Percentiles rank a stretch among this genome's conserved stretches.
Conservation (phyloP, 2,329 filamentous ascomycete genomes). For the Emericellopsis atlantica region DNA sequence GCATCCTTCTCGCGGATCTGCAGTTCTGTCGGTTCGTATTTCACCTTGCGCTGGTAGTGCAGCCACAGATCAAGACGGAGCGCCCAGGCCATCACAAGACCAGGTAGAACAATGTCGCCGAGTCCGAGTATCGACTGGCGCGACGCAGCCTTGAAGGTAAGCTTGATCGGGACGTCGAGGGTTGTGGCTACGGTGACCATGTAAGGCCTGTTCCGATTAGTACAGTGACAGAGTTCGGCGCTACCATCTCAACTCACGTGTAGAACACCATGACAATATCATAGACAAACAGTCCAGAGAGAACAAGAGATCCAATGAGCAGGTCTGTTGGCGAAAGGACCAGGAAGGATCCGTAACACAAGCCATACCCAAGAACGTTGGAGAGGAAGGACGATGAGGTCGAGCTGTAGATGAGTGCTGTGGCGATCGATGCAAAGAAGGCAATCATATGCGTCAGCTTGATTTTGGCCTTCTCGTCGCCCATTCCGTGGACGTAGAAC, state of each 20-base stretch:
- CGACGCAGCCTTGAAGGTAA: conserved; percentile 60
- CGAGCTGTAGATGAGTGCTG: conserved; percentile 55
- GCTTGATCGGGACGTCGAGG: conserved; percentile 85
- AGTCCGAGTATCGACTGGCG: conserved; percentile 74
- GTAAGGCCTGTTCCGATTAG: conserved; percentile 40
- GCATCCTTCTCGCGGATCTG: conserved; percentile 18
- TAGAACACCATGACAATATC: conserved; percentile 91
- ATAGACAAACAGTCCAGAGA: conserved; percentile 78
- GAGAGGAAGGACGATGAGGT: conserved; percentile 48
- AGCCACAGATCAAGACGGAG: conserved; percentile 85
- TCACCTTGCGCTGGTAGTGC: conserved; percentile 61
- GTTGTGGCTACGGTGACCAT: conserved; percentile 83
- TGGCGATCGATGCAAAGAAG: conserved; percentile 37
- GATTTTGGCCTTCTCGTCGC: conserved; percentile 32
- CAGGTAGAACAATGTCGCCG: conserved; percentile 88
- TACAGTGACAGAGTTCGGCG: neutral
- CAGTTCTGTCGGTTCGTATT: conserved; percentile 23
- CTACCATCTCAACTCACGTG: conserved; percentile 37
- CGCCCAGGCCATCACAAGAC: conserved; percentile 78
- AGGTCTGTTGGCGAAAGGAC: conserved; percentile 86
- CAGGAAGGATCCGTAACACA: conserved; percentile 73
- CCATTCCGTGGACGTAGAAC: conserved; percentile 36
- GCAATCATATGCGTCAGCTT: conserved; percentile 46
- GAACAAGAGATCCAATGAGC: conserved; percentile 63
- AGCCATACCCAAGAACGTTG: conserved; percentile 76